Conservation (phyloP, 2,329 filamentous ascomycete species). For the Diaporthe amygdali region DNA sequence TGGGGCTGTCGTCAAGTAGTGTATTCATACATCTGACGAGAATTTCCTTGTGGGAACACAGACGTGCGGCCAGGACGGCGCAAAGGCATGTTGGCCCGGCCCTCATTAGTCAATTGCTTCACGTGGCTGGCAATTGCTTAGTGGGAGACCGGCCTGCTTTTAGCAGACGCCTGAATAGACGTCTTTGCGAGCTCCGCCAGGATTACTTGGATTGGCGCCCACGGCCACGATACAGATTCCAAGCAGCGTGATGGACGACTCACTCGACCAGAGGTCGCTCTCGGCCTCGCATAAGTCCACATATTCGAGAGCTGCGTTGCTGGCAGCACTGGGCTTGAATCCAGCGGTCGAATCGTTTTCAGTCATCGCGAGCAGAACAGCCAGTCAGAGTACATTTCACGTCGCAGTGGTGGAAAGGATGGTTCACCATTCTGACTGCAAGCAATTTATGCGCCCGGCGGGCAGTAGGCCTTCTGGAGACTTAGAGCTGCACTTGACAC, state of each 20-base stretch:
- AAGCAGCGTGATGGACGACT: not conserved
- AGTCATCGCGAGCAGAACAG: no score
- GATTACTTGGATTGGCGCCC: not conserved
- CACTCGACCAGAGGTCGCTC: not conserved
- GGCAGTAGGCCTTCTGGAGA: no score
- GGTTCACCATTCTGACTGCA: not conserved
- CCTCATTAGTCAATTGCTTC: not conserved
- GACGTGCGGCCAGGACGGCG: not conserved
- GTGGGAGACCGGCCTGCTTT: not conserved
- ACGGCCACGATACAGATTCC: no score
- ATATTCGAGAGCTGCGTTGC: not conserved
- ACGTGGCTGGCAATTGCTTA: no score
- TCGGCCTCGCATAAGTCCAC: not conserved
- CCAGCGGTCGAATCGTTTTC: not conserved
- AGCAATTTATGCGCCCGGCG: no score
- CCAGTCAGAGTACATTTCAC: no score
- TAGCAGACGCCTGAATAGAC: not conserved
- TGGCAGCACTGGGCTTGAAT: not conserved
- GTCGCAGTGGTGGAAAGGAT: not conserved
- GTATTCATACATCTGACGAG: not conserved
- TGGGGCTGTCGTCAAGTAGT: not conserved
- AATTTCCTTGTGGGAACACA: not conserved
- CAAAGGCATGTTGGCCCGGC: not conserved
- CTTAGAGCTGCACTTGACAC: no score
- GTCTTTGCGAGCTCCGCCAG: not conserved